These are phyloP conservation scores for Arachnopeziza araneosa DNA, from an alignment of 2,329 filamentous ascomycete species.

Conservation along the genomic window DNA sequence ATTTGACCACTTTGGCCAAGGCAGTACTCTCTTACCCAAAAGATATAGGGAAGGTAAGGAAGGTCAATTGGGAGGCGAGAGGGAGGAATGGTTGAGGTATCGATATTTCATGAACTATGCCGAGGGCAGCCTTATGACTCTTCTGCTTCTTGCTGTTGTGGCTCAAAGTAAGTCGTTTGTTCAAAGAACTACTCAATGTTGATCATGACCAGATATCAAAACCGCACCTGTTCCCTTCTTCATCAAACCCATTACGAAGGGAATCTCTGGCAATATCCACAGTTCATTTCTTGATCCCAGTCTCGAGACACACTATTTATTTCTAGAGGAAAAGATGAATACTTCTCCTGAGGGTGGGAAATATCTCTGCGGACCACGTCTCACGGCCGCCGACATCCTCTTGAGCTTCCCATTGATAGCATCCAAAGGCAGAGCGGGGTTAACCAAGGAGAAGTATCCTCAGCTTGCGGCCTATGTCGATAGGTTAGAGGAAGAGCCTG, in stretches of 20 bases:
- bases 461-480: conserved; percentile 41
- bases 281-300: conserved; percentile 40
- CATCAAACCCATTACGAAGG: conserved; percentile 56
- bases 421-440: conserved; percentile 31
- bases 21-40: conserved; percentile 44
- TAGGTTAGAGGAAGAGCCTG: conserved; percentile 36
- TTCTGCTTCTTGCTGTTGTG: conserved; percentile 60
- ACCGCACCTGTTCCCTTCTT: conserved; percentile 60
- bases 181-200: background rate
- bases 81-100: conserved; percentile 53
- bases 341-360: conserved; percentile 42
- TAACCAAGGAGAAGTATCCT: conserved; percentile 39
- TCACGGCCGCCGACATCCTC: conserved; percentile 48
- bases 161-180: conserved; percentile 39
- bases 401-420: conserved; percentile 46
- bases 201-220: conserved; percentile 47
- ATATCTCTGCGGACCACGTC: conserved; percentile 42
- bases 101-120: conserved; percentile 75
- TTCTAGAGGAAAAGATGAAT: conserved; percentile 44
- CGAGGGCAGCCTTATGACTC: conserved; percentile 77
- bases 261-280: conserved; percentile 45
- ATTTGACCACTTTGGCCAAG: conserved; percentile 53
- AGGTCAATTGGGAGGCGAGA: conserved; percentile 53
- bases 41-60: conserved; percentile 54
- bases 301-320: conserved; percentile 41